These are phyloP conservation scores for Microstegium vimineum DNA, from an alignment of 176 grass and related monocot genomes.

Conservation along the genomic window DNA sequence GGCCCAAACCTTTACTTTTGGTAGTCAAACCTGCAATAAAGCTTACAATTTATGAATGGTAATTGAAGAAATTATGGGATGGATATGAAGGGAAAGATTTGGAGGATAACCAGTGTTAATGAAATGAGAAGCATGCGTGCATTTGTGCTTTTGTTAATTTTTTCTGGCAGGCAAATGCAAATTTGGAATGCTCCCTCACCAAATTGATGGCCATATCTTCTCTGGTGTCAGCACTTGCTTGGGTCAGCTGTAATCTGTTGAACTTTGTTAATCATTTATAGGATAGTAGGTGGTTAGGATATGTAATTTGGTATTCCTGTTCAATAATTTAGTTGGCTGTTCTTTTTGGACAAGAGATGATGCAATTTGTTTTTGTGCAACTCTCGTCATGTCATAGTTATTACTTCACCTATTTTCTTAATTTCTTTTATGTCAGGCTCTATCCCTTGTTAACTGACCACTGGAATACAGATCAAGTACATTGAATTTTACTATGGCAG, in stretches of 20 bases:
- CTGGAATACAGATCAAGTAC: not conserved
- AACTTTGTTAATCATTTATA: not conserved
- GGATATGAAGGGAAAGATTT: not conserved
- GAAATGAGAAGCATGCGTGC: not conserved
- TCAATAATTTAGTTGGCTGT: not conserved
- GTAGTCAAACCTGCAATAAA: not conserved
- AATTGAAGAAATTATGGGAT: not conserved
- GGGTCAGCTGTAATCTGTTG: not conserved
- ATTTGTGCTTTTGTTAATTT: not conserved
- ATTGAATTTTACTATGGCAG: conserved; percentile 48
- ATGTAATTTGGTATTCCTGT: not conserved
- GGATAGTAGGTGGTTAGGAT: not conserved
- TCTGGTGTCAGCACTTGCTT: not conserved
- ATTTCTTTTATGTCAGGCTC: not conserved
- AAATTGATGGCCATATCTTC: not conserved
- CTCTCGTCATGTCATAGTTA: not conserved
- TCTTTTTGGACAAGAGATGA: not conserved
- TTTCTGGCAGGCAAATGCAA: not conserved
- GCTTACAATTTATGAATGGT: not conserved
- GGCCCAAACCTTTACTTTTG: not conserved
- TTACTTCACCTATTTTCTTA: not conserved
- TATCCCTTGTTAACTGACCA: not conserved
- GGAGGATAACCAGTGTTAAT: not conserved
- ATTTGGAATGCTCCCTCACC: not conserved
- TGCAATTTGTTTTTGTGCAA: not conserved